phyloP scores from a whole-genome alignment of 108 stramenopile genomes.

The Cyclotella cryptica region DNA sequence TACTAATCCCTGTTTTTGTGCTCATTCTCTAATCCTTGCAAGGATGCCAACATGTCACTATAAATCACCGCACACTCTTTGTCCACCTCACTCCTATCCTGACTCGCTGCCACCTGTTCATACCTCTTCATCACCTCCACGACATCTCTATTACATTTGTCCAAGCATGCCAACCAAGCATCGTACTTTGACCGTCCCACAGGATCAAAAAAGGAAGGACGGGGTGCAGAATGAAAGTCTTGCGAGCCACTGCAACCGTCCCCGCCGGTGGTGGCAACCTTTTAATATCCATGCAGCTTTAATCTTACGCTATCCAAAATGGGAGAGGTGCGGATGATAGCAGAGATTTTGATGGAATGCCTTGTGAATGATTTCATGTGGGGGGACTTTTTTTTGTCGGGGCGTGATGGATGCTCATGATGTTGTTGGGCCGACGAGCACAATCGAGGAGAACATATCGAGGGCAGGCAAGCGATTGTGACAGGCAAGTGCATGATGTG shows the following conservation, averaged over 20 bases:
- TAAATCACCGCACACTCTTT: slow-evolving; percentile 20
- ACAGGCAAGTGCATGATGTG: too few species aligned
- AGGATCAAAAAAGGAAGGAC: slow-evolving; percentile 50
- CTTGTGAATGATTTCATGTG: too few species aligned
- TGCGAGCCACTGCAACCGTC: neutral
- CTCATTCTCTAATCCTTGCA: slow-evolving; percentile 12
- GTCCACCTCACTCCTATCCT: slow-evolving; percentile 7
- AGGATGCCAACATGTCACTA: slow-evolving; percentile 22
- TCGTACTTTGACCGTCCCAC: slow-evolving; percentile 59
- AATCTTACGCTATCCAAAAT: slow-evolving; percentile 18
- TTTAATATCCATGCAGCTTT: slow-evolving; percentile 37
- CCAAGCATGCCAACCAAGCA: slow-evolving; percentile 25
- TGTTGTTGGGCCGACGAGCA: too few species aligned
- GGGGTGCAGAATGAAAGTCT: neutral
- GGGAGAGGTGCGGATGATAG: slow-evolving; percentile 15
- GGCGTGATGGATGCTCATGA: too few species aligned
- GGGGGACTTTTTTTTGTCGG: too few species aligned
- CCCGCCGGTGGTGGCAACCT: slow-evolving; percentile 15
- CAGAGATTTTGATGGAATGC: slow-evolving; percentile 14
- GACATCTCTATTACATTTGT: slow-evolving; percentile 20
- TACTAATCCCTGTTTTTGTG: slow-evolving; percentile 53
- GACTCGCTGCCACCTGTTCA: slow-evolving; percentile 21
- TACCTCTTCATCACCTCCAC: slow-evolving; percentile 33
- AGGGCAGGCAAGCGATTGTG: too few species aligned
- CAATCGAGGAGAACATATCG: too few species aligned